Percentiles rank a stretch among this genome's conserved stretches.
phyloP scores from a whole-genome alignment of 108 stramenopile genomes.

The Pseudonitzschia multiseries region DNA sequence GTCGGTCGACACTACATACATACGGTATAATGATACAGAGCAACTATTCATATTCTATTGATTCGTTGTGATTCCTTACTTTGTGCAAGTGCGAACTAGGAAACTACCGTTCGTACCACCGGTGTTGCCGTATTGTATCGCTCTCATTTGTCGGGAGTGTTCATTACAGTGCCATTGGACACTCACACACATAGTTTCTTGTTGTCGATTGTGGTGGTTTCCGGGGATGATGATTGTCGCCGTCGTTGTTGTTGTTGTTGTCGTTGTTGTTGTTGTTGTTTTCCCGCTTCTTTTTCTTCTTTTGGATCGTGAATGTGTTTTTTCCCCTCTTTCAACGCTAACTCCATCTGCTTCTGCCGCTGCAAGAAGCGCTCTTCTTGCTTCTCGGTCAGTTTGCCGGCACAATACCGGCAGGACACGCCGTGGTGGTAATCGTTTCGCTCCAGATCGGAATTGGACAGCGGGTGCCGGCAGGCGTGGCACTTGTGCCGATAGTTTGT shows the following conservation, averaged over 20 bases:
- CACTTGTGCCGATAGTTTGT: slow-evolving; percentile 51
- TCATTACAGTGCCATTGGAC: no score
- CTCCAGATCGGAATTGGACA: slow-evolving; percentile 40
- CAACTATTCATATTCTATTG: no score
- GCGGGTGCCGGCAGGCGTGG: slow-evolving; percentile 74
- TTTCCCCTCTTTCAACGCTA: slow-evolving; percentile 15
- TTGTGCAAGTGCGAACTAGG: no score
- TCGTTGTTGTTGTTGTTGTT: background rate
- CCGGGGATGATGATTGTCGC: no score
- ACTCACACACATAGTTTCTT: no score
- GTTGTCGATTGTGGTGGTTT: no score
- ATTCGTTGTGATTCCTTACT: no score
- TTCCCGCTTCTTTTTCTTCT: slow-evolving; percentile 13
- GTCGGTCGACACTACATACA: no score
- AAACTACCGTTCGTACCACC: no score
- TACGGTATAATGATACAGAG: no score
- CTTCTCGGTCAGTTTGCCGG: slow-evolving; percentile 30
- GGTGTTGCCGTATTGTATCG: no score
- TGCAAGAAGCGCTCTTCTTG: slow-evolving; percentile 34
- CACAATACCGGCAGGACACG: slow-evolving; percentile 49
- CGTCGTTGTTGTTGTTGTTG: background rate
- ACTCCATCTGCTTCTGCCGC: slow-evolving; percentile 44
- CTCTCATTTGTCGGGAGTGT: no score
- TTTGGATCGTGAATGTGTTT: slow-evolving; percentile 35
- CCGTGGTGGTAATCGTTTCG: slow-evolving; percentile 45